Conservation (phyloP, 495 filamentous ascomycete species). For the Penicillium roqueforti region DNA sequence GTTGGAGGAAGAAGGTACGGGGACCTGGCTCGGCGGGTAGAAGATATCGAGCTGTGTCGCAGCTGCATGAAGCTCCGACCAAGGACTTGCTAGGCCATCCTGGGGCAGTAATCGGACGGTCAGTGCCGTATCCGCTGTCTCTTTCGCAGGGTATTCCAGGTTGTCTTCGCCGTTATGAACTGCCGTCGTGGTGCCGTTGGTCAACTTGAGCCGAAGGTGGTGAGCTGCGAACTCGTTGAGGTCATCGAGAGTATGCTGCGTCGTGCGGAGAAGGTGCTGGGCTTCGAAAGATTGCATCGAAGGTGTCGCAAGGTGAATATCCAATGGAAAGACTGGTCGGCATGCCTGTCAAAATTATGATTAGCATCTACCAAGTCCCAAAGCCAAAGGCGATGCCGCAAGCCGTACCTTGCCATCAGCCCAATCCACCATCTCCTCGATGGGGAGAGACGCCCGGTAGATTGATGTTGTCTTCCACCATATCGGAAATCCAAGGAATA, state of each 20-base stretch:
- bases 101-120: slow-evolving; percentile 65
- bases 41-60: slow-evolving; percentile 71
- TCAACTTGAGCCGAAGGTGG: slow-evolving; percentile 72
- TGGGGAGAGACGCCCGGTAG: slow-evolving; percentile 78
- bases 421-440: slow-evolving; percentile 88
- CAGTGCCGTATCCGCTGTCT: slow-evolving; percentile 55
- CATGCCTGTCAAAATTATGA: slow-evolving; percentile 58
- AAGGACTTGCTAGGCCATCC: slow-evolving; percentile 47
- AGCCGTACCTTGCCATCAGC: slow-evolving; percentile 77
- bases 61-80: slow-evolving; percentile 61
- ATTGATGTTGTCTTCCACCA: slow-evolving; percentile 98
- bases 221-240: slow-evolving; percentile 90
- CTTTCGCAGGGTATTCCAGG: slow-evolving; percentile 7
- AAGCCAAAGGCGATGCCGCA: background rate
- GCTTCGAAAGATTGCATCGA: slow-evolving; percentile 64
- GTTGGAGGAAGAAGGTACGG: slow-evolving; percentile 61
- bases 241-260: slow-evolving; percentile 87
- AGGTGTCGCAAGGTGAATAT: slow-evolving; percentile 71
- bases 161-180: slow-evolving; percentile 3
- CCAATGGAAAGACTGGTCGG: slow-evolving; percentile 79
- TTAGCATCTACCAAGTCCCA: slow-evolving; percentile 12
- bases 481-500: slow-evolving; percentile 84
- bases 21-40: slow-evolving; percentile 71
- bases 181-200: slow-evolving; percentile 36
- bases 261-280: slow-evolving; percentile 72